phyloP scores from a whole-genome alignment of 2,329 filamentous ascomycete species.

The Fusarium subtropicale region DNA sequence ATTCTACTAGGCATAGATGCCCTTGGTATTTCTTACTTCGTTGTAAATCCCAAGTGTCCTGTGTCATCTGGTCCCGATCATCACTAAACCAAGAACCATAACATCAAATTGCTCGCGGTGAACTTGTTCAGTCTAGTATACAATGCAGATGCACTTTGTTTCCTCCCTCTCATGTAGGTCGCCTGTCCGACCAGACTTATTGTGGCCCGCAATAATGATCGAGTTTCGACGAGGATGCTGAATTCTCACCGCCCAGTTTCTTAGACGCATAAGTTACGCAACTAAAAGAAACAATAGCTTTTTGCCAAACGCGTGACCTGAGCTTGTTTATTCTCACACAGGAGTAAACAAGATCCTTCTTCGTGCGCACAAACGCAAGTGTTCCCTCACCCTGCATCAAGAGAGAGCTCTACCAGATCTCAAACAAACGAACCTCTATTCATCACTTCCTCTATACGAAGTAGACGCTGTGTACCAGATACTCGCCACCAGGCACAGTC shows the following conservation, averaged over 20 bases:
- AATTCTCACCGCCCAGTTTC: not conserved
- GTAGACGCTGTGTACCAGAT: not conserved
- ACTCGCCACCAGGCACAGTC: too few species aligned
- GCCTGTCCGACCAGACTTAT: not conserved
- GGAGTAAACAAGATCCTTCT: not conserved
- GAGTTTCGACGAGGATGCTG: slow-evolving; percentile 12
- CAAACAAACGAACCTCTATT: slow-evolving; percentile 1
- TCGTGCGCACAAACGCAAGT: not conserved
- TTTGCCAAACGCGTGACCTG: not conserved
- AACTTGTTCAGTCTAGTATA: not conserved
- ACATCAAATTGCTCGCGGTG: not conserved
- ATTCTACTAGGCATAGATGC: too few species aligned
- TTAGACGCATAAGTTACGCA: slow-evolving; percentile 5
- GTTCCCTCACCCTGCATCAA: not conserved
- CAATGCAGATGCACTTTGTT: not conserved
- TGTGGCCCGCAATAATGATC: slow-evolving; percentile 11
- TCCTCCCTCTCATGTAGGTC: not conserved
- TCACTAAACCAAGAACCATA: not conserved
- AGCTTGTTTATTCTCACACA: not conserved
- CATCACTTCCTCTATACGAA: not conserved
- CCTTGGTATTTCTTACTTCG: not conserved
- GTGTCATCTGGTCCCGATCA: not conserved
- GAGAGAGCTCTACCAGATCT: not conserved
- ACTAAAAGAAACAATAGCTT: not conserved
- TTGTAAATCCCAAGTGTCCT: not conserved